A percentile compares a stretch with the other conserved stretches of the same genome.
These are phyloP conservation scores for Sarocladium kiliense DNA, from an alignment of 2,329 filamentous ascomycete species.

Conservation along the genomic window DNA sequence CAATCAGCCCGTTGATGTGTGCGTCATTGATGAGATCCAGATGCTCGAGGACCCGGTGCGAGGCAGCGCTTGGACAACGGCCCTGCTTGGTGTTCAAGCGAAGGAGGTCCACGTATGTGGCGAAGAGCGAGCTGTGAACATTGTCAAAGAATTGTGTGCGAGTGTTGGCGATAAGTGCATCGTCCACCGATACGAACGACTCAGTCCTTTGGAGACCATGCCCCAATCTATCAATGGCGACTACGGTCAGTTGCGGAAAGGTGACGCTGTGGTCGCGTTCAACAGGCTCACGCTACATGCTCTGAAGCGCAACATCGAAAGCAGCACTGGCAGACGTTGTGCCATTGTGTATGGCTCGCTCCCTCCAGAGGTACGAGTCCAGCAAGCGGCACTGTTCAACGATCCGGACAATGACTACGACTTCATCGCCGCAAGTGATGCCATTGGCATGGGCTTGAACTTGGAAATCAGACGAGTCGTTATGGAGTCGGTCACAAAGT, in stretches of 20 bases:
- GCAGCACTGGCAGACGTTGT: conserved; percentile 68
- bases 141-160: conserved; percentile 73
- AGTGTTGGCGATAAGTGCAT: conserved; percentile 76
- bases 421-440: conserved; percentile 87
- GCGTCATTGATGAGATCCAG: conserved; percentile 97
- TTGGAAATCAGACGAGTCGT: conserved; percentile 86
- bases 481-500: conserved; percentile 75
- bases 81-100: conserved; percentile 79
- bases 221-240: conserved; percentile 56
- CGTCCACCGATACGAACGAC: conserved; percentile 76
- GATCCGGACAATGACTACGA: conserved; percentile 95
- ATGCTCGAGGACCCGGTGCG: conserved; percentile 81
- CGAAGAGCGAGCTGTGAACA: conserved; percentile 73
- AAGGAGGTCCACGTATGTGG: conserved; percentile 91
- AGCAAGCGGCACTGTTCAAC: conserved; percentile 91
- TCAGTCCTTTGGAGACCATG: conserved; percentile 72
- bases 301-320: conserved; percentile 73
- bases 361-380: conserved; percentile 85
- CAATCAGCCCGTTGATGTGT: conserved; percentile 67
- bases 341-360: conserved; percentile 91
- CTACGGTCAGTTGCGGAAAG: conserved; percentile 68
- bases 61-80: conserved; percentile 93
- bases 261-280: conserved; percentile 86
- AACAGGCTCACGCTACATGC: conserved; percentile 76
- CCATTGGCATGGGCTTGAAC: conserved; percentile 96